phyloP scores from a whole-genome alignment of 208 protist genomes.

The Trichomonas gallinae region DNA sequence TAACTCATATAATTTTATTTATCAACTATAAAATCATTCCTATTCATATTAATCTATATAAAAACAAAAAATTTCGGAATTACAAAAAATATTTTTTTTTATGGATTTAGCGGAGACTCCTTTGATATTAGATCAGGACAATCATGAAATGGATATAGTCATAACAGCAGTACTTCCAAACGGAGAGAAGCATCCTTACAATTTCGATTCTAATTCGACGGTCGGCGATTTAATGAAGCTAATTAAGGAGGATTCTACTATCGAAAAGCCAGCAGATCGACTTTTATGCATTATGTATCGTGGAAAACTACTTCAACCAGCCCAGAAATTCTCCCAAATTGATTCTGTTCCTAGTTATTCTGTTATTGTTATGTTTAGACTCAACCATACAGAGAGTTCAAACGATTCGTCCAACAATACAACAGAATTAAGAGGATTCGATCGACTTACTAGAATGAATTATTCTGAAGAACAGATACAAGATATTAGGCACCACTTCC shows the following conservation, averaged over 20 bases:
- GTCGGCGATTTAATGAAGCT: not conserved
- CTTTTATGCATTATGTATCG: not conserved
- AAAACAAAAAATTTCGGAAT: too few relatives aligned
- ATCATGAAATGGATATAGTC: not conserved
- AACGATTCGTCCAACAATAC: not conserved
- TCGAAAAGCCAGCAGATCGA: not conserved
- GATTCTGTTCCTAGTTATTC: not conserved
- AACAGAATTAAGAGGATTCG: not conserved
- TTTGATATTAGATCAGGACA: not conserved
- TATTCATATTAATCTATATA: too few relatives aligned
- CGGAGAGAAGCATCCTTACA: not conserved
- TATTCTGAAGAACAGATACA: not conserved
- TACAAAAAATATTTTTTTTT: not conserved
- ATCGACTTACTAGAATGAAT: constrained; percentile 11
- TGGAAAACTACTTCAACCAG: not conserved
- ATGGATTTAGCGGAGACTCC: not conserved
- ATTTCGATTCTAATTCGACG: not conserved
- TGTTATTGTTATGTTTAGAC: not conserved
- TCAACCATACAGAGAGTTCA: not conserved
- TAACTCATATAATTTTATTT: too few relatives aligned
- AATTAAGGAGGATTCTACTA: not conserved
- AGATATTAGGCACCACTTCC: not conserved
- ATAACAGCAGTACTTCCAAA: not conserved
- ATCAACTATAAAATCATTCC: too few relatives aligned
- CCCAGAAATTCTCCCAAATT: not conserved